A percentile compares a stretch with the other conserved stretches of the same genome.
Conservation (phyloP, 805 yeast species). For the Millerago galiae region DNA sequence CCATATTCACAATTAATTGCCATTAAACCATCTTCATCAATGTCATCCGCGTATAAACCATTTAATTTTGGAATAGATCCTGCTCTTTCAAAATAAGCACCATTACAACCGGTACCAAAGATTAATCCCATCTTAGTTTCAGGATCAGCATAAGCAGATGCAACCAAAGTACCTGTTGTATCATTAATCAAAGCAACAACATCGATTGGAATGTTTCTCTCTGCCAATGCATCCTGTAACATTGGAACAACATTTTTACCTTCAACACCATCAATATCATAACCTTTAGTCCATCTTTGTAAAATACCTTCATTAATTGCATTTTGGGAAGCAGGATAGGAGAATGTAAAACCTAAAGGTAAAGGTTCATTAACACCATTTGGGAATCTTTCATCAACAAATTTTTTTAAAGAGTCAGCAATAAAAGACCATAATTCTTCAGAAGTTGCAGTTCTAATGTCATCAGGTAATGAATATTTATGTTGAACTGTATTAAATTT, state of each 20-base stretch:
- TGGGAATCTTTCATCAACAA: conserved; percentile 62
- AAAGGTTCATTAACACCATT: conserved; percentile 54
- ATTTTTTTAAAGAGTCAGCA: conserved; percentile 71
- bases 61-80: conserved; percentile 73
- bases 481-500: conserved; percentile 83
- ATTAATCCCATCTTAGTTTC: conserved; percentile 90
- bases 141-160: conserved; percentile 87
- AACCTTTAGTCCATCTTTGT: conserved; percentile 98
- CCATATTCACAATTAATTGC: conserved; percentile 99
- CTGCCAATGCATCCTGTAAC: conserved; percentile 70
- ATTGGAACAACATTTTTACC: conserved; percentile 91
- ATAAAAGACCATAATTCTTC: conserved; percentile 82
- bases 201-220: conserved; percentile 63
- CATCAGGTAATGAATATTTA: conserved; percentile 72
- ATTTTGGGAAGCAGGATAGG: conserved; percentile 81
- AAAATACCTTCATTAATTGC: conserved; percentile 81
- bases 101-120: conserved; percentile 97
- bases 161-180: conserved; percentile 95
- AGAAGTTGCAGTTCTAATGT: conserved; percentile 70
- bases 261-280: conserved; percentile 88
- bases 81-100: conserved; percentile 84
- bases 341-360: conserved; percentile 92
- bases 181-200: conserved; percentile 94
- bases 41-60: conserved; percentile 61
- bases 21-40: conserved; percentile 64